Base-by-base conservation (phyloP, 164 flowering plant genomes). In the Kingdonia uniflora region DNA sequence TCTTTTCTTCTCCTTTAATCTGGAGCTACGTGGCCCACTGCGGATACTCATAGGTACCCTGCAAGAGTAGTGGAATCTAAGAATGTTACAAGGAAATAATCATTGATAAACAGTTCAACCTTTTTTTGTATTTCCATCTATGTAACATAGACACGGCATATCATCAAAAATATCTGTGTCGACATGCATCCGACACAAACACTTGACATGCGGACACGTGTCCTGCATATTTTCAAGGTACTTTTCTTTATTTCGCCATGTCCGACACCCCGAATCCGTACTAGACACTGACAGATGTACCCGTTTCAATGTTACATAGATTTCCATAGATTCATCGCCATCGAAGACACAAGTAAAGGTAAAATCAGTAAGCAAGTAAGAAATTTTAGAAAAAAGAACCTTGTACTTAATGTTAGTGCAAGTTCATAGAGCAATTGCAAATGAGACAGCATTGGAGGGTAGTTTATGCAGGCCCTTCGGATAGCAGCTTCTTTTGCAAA, bases 371-470 rank as follows among this genome's bases (percentile, higher is more conserved):
- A 29, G 2, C 38, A 52, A 44, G 42, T n/a, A 35, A 22, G 16
- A 37, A 11, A 2, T n/a, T 20, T 2, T 15, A 19, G 6, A 51
- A 43, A 13, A 19, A 1, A 42, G 15, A 40, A 92, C 99, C 97
- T 85, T 65, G 95, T 78, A 71, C 78, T 70, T 20, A 82, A 63
- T 42, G 81, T 77, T n/a, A 75, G 62, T 6, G 87, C 95, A 59
- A 86, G 87, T 46, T 81, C 89, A 79, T 89, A 89, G 10, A 94
- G 90, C 64, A 94, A 73, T 71, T 94, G 99, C 56, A 81, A 74
- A 72, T 94, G 99, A 66, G 97, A 94, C 49, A 94, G 87, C 99
- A 94, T 84, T 12, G 99, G 99, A 67, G 96, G 85, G 64, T 81
- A 81, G 70, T 83, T 94, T 23, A 87, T 78, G 42, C 96, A 80